Evolutionary conservation across 768 basidiomycete genomes (phyloP), one percentile per base, ranked within the genome.

Genomic region (Xanthoconium stramineum): DNA sequence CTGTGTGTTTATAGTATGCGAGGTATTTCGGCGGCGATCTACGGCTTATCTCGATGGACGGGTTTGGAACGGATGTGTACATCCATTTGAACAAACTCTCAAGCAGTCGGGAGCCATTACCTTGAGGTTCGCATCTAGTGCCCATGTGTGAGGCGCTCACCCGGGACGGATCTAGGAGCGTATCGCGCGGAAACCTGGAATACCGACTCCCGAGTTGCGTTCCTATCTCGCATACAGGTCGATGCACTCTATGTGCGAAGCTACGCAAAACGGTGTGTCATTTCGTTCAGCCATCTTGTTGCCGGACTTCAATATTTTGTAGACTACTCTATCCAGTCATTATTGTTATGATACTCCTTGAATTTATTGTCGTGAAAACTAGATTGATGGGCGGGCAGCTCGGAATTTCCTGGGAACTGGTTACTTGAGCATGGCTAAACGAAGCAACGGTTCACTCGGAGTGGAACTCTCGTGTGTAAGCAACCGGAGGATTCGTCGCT

Each of bases 41-140:
- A 30, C 80, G 91, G 17, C 72, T 99, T 53, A 99, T 99, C 59
- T 89, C 94, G 42, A 98, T 99, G 95, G 97, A 99, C 60, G 96
- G 97, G n/a, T 94, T 90, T 66, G 93, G 94, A 11, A 94, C 91
- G 36, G 94, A 96, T 67, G 90, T 94, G 3, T 96, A 95, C 68
- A 93, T 96, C 59, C 94, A 95, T 69, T 75, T 94, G 50, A 94
- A 94, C 68, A 80, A 87, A 46, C 79, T 94, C 15, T 91, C 89
- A 11, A 91, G 65, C n/a, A 66, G 66, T 53, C 65, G 56, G 45
- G 65, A 66, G 29, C 65, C 65, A 14, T 49, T 67, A 35, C 65
- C 66, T 14, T 67, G 59, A 67, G 13, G 38, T 2, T 17, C 15
- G n/a, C 13, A 35, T 38, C 11, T 33, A 5, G 19, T 11, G n/a